Base-by-base conservation (phyloP, 2,329 filamentous ascomycete genomes). In the Hymenoscyphus occultus region DNA sequence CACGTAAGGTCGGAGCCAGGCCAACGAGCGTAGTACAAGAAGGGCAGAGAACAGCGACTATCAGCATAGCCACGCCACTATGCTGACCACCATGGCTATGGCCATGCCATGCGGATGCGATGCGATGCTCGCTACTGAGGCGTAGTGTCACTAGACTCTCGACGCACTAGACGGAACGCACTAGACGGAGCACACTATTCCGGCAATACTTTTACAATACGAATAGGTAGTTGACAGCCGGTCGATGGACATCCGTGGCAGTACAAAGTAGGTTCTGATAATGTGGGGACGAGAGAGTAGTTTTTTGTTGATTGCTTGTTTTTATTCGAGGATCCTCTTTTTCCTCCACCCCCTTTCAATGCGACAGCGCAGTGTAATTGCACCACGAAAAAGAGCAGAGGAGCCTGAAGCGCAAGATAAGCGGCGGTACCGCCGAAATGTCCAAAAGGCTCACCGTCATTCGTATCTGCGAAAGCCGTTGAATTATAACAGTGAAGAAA, bases 171-270 rank as follows among this genome's bases (percentile, higher is more conserved):
- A 51, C 45, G 45, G 45, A 48, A n/a, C 45, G 22, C 45, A 48
- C 45, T 48, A 51, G 45, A 51, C 45, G 45, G 45, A 48, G 45
- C 45, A 48, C 45, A 48, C 45, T 48, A 19, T 48, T 48, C 45
- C 45, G 6, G 35, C n/a, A 51, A 51, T 22, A 10, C 28, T 28
- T 28, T 28, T 28, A 2, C 45, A 51, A 51, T 51, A 22, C 45
- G 19, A 51, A 51, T n/a, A n/a, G n/a, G n/a, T n/a, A 10, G 22
- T 35, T 35, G 35, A 35, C 6, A 35, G 35, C 9, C 5, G 35
- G 35, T 35, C 35, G 5, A 6, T 35, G 35, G 35, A 35, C 35
- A 35, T 10, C 35, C 35, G 9, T 35, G 9, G 35, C 35, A 35
- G 2, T 28, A 28, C 28, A 28, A 28, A 35, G 9, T 35, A 35